phyloP scores from a whole-genome alignment of 192 early-diverging fungal species.

The Podila minutissima region DNA sequence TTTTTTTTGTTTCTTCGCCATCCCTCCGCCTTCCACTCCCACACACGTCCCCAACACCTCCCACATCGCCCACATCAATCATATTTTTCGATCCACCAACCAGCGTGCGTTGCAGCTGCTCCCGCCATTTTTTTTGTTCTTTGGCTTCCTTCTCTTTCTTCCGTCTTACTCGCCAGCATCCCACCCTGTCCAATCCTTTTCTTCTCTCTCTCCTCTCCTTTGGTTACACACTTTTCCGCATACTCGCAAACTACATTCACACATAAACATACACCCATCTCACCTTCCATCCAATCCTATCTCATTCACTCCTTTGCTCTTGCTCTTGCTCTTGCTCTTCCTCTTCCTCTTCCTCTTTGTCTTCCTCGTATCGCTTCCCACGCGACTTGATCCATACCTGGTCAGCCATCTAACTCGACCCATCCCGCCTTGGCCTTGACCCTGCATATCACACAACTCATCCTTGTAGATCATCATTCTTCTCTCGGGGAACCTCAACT shows the following conservation, averaged over 20 bases:
- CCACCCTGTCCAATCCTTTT: neutral
- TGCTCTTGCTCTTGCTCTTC: neutral
- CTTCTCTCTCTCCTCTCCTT: neutral
- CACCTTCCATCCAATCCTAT: neutral
- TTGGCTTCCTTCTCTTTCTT: neutral
- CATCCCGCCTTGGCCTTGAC: too few species aligned
- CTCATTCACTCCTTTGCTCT: neutral
- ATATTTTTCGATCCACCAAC: conserved; percentile 25
- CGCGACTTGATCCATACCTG: neutral
- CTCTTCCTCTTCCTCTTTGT: neutral
- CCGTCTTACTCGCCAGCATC: neutral
- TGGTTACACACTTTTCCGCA: neutral
- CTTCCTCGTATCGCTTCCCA: neutral
- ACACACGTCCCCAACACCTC: neutral
- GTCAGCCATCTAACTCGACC: too few species aligned
- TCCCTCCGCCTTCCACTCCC: neutral
- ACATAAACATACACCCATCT: neutral
- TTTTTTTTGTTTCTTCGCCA: neutral
- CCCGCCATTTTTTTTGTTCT: neutral
- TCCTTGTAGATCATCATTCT: too few species aligned
- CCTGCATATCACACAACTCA: too few species aligned
- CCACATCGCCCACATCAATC: neutral
- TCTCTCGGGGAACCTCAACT: neutral
- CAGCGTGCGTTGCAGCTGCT: conserved; percentile 18
- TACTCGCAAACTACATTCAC: neutral